Evolutionary conservation across 2,329 filamentous ascomycete species (phyloP).

Genomic region (Xylariaceae sp.): DNA sequence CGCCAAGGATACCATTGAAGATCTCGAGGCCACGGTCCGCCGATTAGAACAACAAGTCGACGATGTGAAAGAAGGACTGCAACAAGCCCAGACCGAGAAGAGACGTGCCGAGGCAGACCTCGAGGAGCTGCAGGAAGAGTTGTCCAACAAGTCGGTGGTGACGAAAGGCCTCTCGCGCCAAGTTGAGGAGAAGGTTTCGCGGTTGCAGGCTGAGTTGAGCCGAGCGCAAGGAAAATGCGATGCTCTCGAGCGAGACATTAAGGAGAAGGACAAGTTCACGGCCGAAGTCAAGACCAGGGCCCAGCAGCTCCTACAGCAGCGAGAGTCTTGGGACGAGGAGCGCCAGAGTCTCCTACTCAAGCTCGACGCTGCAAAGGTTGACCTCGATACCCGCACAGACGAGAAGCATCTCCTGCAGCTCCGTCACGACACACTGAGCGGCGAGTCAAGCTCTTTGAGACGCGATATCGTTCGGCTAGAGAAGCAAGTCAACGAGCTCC

Average conservation of each 20-base stretch:
- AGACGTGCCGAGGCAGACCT: constrained; percentile 52
- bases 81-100: constrained; percentile 46
- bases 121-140: constrained; percentile 64
- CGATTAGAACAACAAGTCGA: constrained; percentile 62
- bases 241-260: constrained; percentile 44
- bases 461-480: constrained; percentile 42
- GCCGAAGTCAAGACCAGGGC: constrained; percentile 36
- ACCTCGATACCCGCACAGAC: constrained; percentile 50
- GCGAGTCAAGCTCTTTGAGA: constrained; percentile 60
- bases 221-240: constrained; percentile 40
- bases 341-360: constrained; percentile 38
- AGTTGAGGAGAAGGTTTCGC: constrained; percentile 61
- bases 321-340: constrained; percentile 31
- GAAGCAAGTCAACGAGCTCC: constrained; percentile 15
- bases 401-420: constrained; percentile 64
- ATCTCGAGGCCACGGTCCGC: constrained; percentile 62
- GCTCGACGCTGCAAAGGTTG: constrained; percentile 49
- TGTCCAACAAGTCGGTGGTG: constrained; percentile 70
- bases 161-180: constrained; percentile 69
- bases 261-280: constrained; percentile 38
- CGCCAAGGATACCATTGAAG: constrained; percentile 50
- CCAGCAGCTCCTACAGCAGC: constrained; percentile 36
- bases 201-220: constrained; percentile 60
- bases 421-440: constrained; percentile 59
- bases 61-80: constrained; percentile 45